phyloP scores from a whole-genome alignment of 805 yeast genomes.

The Pichia rugopelliculosa region DNA sequence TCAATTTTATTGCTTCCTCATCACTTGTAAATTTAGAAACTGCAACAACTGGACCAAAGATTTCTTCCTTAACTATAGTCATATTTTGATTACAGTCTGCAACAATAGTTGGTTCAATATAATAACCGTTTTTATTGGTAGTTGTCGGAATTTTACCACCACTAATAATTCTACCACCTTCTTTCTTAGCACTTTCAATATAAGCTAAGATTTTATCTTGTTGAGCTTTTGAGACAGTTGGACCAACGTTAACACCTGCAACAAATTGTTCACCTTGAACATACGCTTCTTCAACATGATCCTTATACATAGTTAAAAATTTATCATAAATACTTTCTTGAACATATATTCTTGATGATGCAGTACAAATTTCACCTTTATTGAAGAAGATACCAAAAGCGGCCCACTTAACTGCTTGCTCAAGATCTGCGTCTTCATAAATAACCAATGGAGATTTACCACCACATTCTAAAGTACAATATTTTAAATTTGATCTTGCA shows the following conservation, averaged over 20 bases:
- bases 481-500: constrained; percentile 81
- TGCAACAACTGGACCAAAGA: constrained; percentile 89
- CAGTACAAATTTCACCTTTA: constrained; percentile 95
- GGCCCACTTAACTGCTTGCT: constrained; percentile 67
- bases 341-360: constrained; percentile 85
- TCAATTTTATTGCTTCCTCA: constrained; percentile 71
- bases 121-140: constrained; percentile 48
- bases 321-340: constrained; percentile 81
- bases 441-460: constrained; percentile 93
- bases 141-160: constrained; percentile 52
- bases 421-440: constrained; percentile 77
- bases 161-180: constrained; percentile 71
- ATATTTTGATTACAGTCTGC: constrained; percentile 61
- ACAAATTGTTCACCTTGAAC: constrained; percentile 79
- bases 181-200: constrained; percentile 68
- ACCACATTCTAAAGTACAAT: constrained; percentile 90
- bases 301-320: constrained; percentile 53
- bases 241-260: constrained; percentile 76
- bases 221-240: constrained; percentile 81
- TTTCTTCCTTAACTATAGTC: constrained; percentile 69
- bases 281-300: constrained; percentile 44
- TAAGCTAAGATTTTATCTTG: constrained; percentile 69
- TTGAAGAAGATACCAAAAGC: constrained; percentile 82
- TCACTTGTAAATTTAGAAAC: constrained; percentile 72
- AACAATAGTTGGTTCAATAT: constrained; percentile 65